A percentile compares a stretch with the other conserved stretches of the same genome.
Evolutionary conservation across 768 basidiomycete species (phyloP).

Genomic region (Hericium coralloides): DNA sequence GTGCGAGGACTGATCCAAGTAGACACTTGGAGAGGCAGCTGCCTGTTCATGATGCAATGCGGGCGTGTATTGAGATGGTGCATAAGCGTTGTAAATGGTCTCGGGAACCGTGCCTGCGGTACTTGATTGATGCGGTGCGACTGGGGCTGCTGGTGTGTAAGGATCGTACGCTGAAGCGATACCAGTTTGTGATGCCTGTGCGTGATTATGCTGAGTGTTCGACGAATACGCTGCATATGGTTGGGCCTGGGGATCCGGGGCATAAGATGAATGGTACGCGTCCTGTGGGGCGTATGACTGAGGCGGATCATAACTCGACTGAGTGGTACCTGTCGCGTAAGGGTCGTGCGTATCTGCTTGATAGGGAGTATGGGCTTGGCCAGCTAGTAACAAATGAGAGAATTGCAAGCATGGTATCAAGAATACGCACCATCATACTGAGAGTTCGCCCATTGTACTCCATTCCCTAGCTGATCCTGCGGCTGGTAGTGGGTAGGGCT

Average conservation of each 20-base stretch:
- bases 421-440: conserved; percentile 8
- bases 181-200: too few species aligned
- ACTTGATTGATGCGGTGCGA: too few species aligned
- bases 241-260: background rate
- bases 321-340: conserved; percentile 12
- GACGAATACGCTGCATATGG: background rate
- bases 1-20: background rate
- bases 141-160: background rate
- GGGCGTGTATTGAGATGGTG: background rate
- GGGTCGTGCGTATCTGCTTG: conserved; percentile 3
- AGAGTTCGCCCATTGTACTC: conserved; percentile 1
- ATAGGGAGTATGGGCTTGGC: background rate
- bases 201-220: background rate
- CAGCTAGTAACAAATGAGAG: background rate
- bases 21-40: background rate
- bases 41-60: too few species aligned
- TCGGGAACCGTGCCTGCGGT: too few species aligned
- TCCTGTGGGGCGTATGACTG: background rate
- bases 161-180: background rate
- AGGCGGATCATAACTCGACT: conserved; percentile 1
- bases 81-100: background rate
- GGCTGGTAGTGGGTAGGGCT: background rate
- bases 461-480: background rate
- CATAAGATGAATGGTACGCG: background rate
- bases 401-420: background rate